A percentile compares a stretch with the other conserved stretches of the same genome.
These are phyloP conservation scores for Teunomyces panamensis DNA, from an alignment of 805 yeast genomes.

Conservation along the genomic window DNA sequence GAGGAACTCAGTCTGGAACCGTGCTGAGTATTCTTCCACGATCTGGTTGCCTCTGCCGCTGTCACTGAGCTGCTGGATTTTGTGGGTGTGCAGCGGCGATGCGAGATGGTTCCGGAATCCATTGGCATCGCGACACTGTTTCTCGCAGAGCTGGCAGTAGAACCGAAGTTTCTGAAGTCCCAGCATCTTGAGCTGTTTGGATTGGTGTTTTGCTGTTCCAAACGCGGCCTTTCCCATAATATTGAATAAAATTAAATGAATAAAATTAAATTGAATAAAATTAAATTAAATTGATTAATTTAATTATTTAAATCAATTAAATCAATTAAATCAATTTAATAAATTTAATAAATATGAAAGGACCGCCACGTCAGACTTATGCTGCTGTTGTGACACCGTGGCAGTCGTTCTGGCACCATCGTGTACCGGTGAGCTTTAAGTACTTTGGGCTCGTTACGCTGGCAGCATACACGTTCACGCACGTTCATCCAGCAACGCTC, in stretches of 20 bases:
- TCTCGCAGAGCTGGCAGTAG: constrained; percentile 89
- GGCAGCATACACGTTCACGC: constrained; percentile 27
- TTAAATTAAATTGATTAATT: too few species aligned
- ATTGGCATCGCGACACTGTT: constrained; percentile 94
- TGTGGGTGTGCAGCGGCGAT: constrained; percentile 72
- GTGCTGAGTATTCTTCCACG: constrained; percentile 55
- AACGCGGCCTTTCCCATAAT: constrained; percentile 35
- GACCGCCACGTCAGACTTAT: constrained; percentile 35
- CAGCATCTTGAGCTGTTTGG: constrained; percentile 73
- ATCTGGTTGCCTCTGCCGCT: constrained; percentile 45
- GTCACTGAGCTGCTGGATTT: constrained; percentile 36
- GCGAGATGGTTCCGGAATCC: constrained; percentile 89
- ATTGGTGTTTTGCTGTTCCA: constrained; percentile 58
- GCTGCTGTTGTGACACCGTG: constrained; percentile 21
- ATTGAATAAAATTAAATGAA: neutral
- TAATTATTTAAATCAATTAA: neutral
- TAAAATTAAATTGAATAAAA: neutral
- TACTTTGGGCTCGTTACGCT: constrained; percentile 24
- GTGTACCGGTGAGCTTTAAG: constrained; percentile 25
- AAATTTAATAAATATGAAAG: constrained; percentile 1
- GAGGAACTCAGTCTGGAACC: constrained; percentile 65
- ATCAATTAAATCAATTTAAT: neutral
- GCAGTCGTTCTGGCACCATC: constrained; percentile 23
- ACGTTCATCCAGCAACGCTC: constrained; percentile 34
- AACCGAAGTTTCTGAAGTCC: constrained; percentile 84